Percentiles rank a stretch among this genome's conserved stretches.
These are phyloP conservation scores for Citrus reticulata DNA, from an alignment of 345 rosid species.

Conservation along the genomic window DNA sequence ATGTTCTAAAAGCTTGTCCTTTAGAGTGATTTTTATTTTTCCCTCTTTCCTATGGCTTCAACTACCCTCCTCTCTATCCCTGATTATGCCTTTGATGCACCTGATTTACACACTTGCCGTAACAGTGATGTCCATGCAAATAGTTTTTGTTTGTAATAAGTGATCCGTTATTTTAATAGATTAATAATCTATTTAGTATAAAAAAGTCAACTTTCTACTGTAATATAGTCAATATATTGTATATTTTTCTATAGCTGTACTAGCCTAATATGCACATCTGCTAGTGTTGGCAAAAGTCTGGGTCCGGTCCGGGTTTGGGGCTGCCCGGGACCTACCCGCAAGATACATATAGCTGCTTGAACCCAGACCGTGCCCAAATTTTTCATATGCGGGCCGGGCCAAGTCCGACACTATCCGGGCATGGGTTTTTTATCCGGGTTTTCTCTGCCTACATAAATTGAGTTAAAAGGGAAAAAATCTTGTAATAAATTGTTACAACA, in stretches of 20 bases:
- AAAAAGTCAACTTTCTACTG: background rate
- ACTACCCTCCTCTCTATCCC: background rate
- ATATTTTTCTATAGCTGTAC: background rate
- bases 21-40: background rate
- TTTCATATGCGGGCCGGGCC: too few relatives aligned
- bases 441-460: too few relatives aligned
- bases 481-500: too few relatives aligned
- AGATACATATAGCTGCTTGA: rapidly evolving
- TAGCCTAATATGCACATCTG: background rate
- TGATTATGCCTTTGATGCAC: background rate
- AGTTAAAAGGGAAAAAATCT: too few relatives aligned
- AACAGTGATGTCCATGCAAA: background rate
- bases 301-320: too few relatives aligned
- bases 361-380: too few relatives aligned
- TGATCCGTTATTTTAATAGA: background rate
- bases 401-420: too few relatives aligned
- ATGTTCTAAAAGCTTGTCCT: background rate
- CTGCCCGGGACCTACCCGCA: too few relatives aligned
- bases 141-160: background rate
- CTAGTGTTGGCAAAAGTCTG: too few relatives aligned
- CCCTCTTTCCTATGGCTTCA: background rate
- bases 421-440: too few relatives aligned
- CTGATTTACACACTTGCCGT: background rate
- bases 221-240: background rate
- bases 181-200: background rate